A percentile compares a stretch with the other conserved stretches of the same genome.
Conservation (phyloP, 805 yeast genomes). For the Yamadazyma ubonensis region DNA sequence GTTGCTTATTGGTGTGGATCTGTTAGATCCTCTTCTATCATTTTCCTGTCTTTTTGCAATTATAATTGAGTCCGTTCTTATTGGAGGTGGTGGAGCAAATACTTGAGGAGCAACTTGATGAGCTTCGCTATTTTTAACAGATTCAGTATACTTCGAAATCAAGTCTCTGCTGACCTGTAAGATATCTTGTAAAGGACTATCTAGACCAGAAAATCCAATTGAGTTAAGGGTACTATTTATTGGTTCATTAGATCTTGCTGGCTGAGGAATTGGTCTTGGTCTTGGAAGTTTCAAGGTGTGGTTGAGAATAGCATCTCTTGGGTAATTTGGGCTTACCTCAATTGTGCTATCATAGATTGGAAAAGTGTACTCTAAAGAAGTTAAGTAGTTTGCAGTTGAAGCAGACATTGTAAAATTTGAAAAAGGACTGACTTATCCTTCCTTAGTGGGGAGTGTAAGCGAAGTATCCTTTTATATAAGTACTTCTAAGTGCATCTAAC, state of each 20-base stretch:
- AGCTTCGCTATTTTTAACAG: neutral
- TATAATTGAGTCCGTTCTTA: constrained; percentile 1
- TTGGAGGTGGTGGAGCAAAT: constrained; percentile 3
- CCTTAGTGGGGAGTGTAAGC: neutral
- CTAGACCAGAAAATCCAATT: constrained; percentile 1
- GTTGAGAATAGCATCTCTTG: constrained; percentile 19
- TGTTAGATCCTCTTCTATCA: constrained; percentile 1
- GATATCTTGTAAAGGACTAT: constrained; percentile 5
- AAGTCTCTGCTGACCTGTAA: constrained; percentile 2
- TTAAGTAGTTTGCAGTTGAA: constrained; percentile 8
- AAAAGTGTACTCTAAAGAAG: constrained; percentile 16
- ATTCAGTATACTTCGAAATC: neutral
- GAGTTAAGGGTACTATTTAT: constrained; percentile 6
- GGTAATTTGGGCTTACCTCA: constrained; percentile 11
- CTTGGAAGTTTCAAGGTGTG: constrained; percentile 20
- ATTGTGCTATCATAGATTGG: constrained; percentile 13
- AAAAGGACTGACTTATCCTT: constrained; percentile 1
- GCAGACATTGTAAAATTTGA: neutral
- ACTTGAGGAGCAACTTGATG: neutral
- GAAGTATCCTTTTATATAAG: neutral
- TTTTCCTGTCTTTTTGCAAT: constrained; percentile 6
- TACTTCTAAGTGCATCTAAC: neutral
- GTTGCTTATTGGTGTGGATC: constrained; percentile 18
- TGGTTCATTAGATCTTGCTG: constrained; percentile 2
- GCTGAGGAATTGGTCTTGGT: constrained; percentile 9